Percentiles rank a stretch among this genome's conserved stretches.
phyloP scores from a whole-genome alignment of 225 moss, liverwort and hornwort genomes.

The Rhytidiadelphus loreus region DNA sequence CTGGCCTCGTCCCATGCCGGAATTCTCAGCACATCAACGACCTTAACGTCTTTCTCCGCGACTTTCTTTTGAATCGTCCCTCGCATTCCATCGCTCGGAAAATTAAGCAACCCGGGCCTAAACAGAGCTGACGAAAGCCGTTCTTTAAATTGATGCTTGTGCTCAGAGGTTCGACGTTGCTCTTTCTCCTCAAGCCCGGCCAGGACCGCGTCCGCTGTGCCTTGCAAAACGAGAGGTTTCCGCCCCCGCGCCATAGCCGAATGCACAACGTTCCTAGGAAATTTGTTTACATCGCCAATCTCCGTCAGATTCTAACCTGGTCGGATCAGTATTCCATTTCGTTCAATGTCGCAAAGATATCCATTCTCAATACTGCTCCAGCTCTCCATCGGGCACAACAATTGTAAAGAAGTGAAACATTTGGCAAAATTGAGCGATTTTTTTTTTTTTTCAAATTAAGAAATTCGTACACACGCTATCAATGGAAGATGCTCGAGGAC shows the following conservation, averaged over 20 bases:
- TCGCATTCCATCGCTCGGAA: conserved; percentile 10
- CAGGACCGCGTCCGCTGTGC: conserved; percentile 19
- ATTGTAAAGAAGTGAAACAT: background rate
- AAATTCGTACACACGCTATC: background rate
- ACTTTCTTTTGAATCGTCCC: background rate
- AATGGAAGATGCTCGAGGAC: too few relatives aligned
- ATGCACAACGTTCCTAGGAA: background rate
- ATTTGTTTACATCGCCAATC: background rate
- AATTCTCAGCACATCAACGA: background rate
- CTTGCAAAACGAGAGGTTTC: conserved; percentile 39
- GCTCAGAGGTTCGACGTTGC: background rate
- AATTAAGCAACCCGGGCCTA: conserved; percentile 33
- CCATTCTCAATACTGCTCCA: background rate
- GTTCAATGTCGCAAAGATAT: background rate
- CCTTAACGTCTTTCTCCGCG: background rate
- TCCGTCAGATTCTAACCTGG: background rate
- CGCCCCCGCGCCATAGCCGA: conserved; percentile 35
- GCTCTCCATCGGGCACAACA: background rate
- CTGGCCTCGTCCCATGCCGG: conserved; percentile 31
- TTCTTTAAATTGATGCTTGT: background rate
- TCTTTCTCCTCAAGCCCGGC: conserved; percentile 4
- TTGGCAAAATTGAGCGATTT: background rate
- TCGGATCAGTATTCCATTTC: background rate
- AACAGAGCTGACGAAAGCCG: background rate
- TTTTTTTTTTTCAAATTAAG: background rate